Base-by-base conservation (phyloP, 257 asterid species). In the Avicennia marina region DNA sequence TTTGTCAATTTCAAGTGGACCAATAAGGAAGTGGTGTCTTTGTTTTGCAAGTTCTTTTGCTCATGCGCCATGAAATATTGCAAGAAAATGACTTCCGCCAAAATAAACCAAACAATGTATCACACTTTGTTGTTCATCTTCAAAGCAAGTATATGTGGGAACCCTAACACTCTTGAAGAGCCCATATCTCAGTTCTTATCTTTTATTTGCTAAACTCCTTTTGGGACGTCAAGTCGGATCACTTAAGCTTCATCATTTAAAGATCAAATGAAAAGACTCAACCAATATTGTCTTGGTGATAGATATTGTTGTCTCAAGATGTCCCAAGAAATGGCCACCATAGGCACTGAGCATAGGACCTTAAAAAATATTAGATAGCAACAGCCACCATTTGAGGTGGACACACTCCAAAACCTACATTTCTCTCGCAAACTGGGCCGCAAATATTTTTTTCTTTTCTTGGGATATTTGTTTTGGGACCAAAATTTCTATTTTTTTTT, bases 341-440 rank as follows among this genome's bases (percentile, higher is more conserved):
- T 0, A 8, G 9, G 10, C 13, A 36, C 7, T 2, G 3, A 42
- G 7, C 19, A 19, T 18, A 45, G 25, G 42, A 56, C 61, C 41
- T 46, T 20, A 20, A 48, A 16, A 60, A 59, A 22, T 24, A 25
- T 20, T 45, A 27, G 72, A 70, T 51, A 61, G 67, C 53, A 22
- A 81, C 58, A 17, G 19, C 57, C 75, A 54, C 60, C 57, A 64
- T 20, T 58, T 36, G 43, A 56, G 73, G 62, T 41, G 20, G 51
- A 39, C 19, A 20, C 38, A 21, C 47, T 39, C n/a, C 32, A 25
- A 34, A 7, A 16, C 16, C 22, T 16, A 48, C 22, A 19, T 31
- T 31, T 11, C n/a, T 12, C 54, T 50, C 62, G 60, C 60, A 45
- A 17, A 33, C 51, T 43, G 43, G 20, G 61, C 20, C 53, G 11